Percentiles rank a stretch among this genome's conserved stretches.
Evolutionary conservation across 2,329 filamentous ascomycete species (phyloP).

Genomic region (Fusarium multiceps): DNA sequence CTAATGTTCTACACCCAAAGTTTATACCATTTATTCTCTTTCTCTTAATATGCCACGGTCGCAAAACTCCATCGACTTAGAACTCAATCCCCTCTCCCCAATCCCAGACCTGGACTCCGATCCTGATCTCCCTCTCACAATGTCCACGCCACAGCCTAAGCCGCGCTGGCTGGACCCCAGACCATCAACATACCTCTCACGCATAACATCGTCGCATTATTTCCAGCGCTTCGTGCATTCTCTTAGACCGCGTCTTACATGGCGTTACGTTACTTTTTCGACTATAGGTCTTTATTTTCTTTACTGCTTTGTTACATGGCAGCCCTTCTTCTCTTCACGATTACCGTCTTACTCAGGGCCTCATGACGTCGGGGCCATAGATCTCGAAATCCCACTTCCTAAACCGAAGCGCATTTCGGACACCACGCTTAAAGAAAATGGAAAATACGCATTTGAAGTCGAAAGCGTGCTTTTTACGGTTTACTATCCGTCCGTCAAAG

Average conservation of each 20-base stretch:
- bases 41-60: constrained; percentile 20
- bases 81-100: constrained; percentile 26
- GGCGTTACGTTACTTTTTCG: constrained; percentile 50
- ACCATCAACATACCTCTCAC: constrained; percentile 21
- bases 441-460: constrained; percentile 57
- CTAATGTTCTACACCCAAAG: neutral
- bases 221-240: constrained; percentile 18
- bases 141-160: constrained; percentile 27
- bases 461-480: constrained; percentile 62
- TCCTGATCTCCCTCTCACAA: constrained; percentile 35
- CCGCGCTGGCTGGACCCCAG: constrained; percentile 42
- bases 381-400: constrained; percentile 58
- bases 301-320: constrained; percentile 54
- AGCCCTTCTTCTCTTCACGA: constrained; percentile 57
- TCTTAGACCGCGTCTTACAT: constrained; percentile 48
- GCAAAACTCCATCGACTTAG: constrained; percentile 14
- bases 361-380: constrained; percentile 59
- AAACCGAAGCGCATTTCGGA: constrained; percentile 49
- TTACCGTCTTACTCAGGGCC: constrained; percentile 59
- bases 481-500: constrained; percentile 58
- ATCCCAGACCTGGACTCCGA: constrained; percentile 13
- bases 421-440: constrained; percentile 49
- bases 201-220: constrained; percentile 15
- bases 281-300: constrained; percentile 51
- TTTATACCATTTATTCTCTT: neutral